These are phyloP conservation scores for Nymphaea colorata DNA, from an alignment of 164 flowering plant genomes.

Conservation along the genomic window DNA sequence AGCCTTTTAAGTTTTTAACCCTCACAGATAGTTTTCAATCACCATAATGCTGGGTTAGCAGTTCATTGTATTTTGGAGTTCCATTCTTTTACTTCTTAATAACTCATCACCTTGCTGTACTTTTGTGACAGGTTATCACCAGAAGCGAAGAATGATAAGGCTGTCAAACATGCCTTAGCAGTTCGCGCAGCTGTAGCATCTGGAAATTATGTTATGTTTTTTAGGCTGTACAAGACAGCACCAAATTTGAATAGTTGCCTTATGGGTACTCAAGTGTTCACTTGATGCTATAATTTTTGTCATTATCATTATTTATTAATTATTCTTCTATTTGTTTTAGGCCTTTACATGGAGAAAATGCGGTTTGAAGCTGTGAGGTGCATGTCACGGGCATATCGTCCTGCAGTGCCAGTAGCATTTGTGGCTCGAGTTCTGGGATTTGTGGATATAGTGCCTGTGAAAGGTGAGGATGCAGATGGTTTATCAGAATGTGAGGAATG, in stretches of 20 bases:
- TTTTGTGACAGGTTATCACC: conserved; percentile 43
- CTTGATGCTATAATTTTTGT: neutral
- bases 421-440: conserved; percentile 77
- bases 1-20: too few relatives aligned
- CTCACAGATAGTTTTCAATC: too few relatives aligned
- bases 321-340: conserved; percentile 20
- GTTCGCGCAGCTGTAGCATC: conserved; percentile 87
- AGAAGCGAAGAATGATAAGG: conserved; percentile 58
- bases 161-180: conserved; percentile 88
- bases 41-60: too few relatives aligned
- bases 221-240: conserved; percentile 75
- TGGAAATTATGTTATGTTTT: conserved; percentile 78
- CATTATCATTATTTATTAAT: neutral
- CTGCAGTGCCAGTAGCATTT: conserved; percentile 67
- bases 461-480: conserved; percentile 43
- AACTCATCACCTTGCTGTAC: neutral
- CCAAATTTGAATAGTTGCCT: conserved; percentile 71
- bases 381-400: conserved; percentile 89
- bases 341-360: conserved; percentile 87
- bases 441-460: conserved; percentile 17
- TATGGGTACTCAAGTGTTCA: conserved; percentile 44
- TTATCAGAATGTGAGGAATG: conserved; percentile 84
- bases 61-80: neutral
- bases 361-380: conserved; percentile 81
- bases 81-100: neutral